Evolutionary conservation across 2,329 filamentous ascomycete genomes (phyloP), one percentile per base, ranked within the genome.

Genomic region (Alternaria rosae): DNA sequence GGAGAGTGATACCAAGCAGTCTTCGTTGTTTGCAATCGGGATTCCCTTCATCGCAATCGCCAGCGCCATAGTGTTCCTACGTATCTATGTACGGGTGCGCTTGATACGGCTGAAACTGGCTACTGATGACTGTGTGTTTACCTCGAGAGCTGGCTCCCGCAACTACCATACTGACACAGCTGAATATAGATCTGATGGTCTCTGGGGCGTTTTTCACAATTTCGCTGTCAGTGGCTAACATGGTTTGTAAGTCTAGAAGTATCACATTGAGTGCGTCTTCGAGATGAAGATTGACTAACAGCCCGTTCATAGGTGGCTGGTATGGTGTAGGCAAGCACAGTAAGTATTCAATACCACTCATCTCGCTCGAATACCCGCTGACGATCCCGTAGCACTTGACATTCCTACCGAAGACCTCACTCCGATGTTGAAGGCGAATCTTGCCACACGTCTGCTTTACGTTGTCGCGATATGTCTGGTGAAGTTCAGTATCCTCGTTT

Each of bases 261-360:
- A 15, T 38, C n/a, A 11, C 0, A 11, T 17, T 8, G 15, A 17
- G n/a, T 7, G 15, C 32, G 28, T 20, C 2, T 4, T 23, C 2
- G 17, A 50, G 28, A 17, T 15, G 3, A 2, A 32, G 11, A 32
- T n/a, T 50, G 21, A 17, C 47, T n/a, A 11, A 50, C 1, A 15
- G 13, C 5, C 17, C 7, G 2, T 23, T n/a, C 7, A 5, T 2
- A 50, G 47, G 28, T 11, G 28, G 47, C 3, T 50, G 47, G 47
- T 50, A 23, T 12, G 47, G 47, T 50, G 47, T 50, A 9, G 28
- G 47, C 12, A 50, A 13, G 28, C 47, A 50, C 13, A 50, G 47
- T 50, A 21, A 50, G 28, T 13, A 50, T 2, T 15, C 12, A 4
- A 10, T 15, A 26, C 15, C 3, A 12, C 32, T 15, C 12, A 13